Evolutionary conservation across 495 filamentous ascomycete species (phyloP), one percentile per base, ranked within the genome.

Genomic region (Xylaria cubensis): DNA sequence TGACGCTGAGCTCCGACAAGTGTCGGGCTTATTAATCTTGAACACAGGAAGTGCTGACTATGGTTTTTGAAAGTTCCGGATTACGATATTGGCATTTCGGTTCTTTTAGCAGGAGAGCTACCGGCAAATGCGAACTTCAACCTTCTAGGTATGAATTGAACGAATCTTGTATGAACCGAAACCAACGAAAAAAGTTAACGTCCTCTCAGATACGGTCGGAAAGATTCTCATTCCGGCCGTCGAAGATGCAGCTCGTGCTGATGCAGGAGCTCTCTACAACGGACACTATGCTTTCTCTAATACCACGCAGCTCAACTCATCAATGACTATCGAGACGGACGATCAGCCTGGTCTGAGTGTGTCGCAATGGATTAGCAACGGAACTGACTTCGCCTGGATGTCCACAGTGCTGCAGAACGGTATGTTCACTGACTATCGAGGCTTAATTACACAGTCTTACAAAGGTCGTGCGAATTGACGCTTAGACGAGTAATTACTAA

Each of bases 71-170:
- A 29, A 69, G 67, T 84, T 29, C 86, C 87, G 3, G 88, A 90
- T 70, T 85, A 86, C 71, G 82, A 84, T 67, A 81, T 88, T 39
- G 88, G 88, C 51, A 86, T 88, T 72, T 81, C 81, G 12, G 75
- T 90, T 55, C 75, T 90, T 1, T 74, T 81, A 15, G 88, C 87
- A 15, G 88, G 88, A 15, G 59, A 78, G 19, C 72, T 77, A 9
- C 80, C 82, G 7, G 68, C 72, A 7, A 81, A 80, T 15, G 70
- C 77, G 6, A 77, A 73, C 17, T 81, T 81, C 65, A 67, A 77
- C 65, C 75, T 86, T 56, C 77, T 80, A 53, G 77, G 77, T 77
- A 77, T 3, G 68, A 24, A 68, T 36, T 51, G n/a, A 29, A 46
- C 3, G 9, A 15, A 48, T 17, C 5, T 4, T 32, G 4, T 32